Base-by-base conservation (phyloP, 176 grass and related monocot genomes). In the Rhynchospora breviuscula region DNA sequence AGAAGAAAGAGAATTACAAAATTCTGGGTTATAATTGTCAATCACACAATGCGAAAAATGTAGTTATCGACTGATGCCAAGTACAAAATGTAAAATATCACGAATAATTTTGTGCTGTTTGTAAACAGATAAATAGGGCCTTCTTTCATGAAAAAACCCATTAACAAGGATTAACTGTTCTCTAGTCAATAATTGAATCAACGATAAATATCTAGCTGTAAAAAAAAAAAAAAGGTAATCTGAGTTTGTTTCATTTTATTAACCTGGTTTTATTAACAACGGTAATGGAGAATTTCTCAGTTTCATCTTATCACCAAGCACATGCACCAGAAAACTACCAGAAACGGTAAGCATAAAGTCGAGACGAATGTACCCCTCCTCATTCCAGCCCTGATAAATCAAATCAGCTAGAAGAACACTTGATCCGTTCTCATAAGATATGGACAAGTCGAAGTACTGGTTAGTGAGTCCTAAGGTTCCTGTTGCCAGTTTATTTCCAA, bases 201-300 rank as follows among this genome's bases (percentile, higher is more conserved):
- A 65, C 63, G 11, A 68, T 15, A 21, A 19, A 22, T 61, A n/a
- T 35, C 64, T 17, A 17, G 13, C 15, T 40, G 12, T 67, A 67
- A 40, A 62, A 19, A 3, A 67, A 67, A 75, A 53, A 52, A 40
- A 40, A 40, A 40, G 35, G 0, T 51, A 22, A 75, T 61, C 17
- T 23, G 8, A 63, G 11, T 60, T 21, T 6, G 14, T 8, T 59
- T 80, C 17, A 80, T 18, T 80, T 45, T 59, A 35, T 79, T n/a
- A 70, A 97, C 94, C 92, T 94, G 88, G 87, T 70, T 85, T 88
- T 44, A 97, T 87, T 33, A 69, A 86, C 8, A 93, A 80, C 53
- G 3, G 4, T 5, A 97, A 75, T 25, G 93, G 93, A 9, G 89
- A 89, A 51, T 22, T 83, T 25, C 85, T 88, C 0, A 97, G 67